Percentiles rank a stretch among this genome's conserved stretches.
Evolutionary conservation across 2,329 filamentous ascomycete genomes (phyloP).

Genomic region (Colletotrichum horii): DNA sequence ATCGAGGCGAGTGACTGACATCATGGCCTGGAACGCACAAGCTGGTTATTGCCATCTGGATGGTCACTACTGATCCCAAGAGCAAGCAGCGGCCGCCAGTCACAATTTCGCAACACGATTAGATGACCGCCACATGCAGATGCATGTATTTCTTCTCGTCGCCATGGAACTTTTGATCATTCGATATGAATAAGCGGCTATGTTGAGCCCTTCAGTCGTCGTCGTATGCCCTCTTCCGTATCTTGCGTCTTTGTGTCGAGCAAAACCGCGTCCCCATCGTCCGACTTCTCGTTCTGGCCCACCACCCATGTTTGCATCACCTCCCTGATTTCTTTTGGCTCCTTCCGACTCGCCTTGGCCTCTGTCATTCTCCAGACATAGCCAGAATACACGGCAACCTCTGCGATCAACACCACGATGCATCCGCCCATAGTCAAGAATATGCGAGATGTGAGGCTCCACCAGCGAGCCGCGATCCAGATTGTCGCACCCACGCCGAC

Average conservation of each 20-base stretch:
- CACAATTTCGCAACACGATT: not conserved
- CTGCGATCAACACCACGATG: slow-evolving; percentile 73
- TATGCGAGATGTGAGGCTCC: slow-evolving; percentile 73
- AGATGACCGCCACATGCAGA: not conserved
- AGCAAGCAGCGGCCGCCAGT: not conserved
- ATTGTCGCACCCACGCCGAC: slow-evolving; percentile 78
- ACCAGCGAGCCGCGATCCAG: slow-evolving; percentile 80
- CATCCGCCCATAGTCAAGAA: slow-evolving; percentile 75
- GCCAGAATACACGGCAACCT: slow-evolving; percentile 78
- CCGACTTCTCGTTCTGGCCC: slow-evolving; percentile 38
- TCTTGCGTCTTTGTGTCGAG: slow-evolving; percentile 3
- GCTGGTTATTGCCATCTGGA: not conserved
- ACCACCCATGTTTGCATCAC: slow-evolving; percentile 76
- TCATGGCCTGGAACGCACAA: not conserved
- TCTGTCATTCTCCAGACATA: slow-evolving; percentile 76
- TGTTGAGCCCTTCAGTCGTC: not conserved
- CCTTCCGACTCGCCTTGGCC: slow-evolving; percentile 67
- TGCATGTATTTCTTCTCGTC: not conserved
- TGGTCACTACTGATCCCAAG: not conserved
- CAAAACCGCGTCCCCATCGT: not conserved
- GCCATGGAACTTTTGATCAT: not conserved
- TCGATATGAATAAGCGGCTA: not conserved
- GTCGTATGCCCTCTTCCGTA: slow-evolving; percentile 12
- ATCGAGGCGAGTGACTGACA: not conserved
- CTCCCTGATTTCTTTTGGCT: slow-evolving; percentile 68